Base-by-base conservation (phyloP, 2,329 filamentous ascomycete genomes). In the Phyllachora maydis region DNA sequence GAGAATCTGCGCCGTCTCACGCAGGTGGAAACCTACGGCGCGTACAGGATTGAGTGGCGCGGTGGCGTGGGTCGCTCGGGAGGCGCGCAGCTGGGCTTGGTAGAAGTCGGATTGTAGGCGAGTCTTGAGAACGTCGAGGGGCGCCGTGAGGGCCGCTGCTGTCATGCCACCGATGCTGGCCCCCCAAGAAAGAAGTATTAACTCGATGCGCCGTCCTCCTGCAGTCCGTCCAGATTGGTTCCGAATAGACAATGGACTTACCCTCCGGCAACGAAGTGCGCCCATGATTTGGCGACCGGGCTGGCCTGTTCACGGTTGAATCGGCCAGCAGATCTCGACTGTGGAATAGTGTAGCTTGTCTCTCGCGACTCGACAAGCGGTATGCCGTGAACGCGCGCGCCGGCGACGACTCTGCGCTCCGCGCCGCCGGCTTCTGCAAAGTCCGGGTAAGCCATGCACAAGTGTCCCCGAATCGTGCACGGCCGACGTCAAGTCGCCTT, bases 51-150 rank as follows among this genome's bases (percentile, higher is more conserved):
- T 66, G 34, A 79, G 58, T 30, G 65, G 31, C 45, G 55, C 36
- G 49, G 61, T 39, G n/a, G n/a, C n/a, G 49, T 63, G 40, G 40
- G 68, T 62, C n/a, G 64, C 53, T 23, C 76, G 65, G 6, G 66
- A 61, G 10, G 72, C 65, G 15, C 62, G 61, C 21, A 92, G 61
- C 47, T 92, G 78, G 6, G 70, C 60, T 45, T 92, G 79, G 57
- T 93, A 93, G 45, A 90, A 90, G 42, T 91, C 83, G 39, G 81
- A 90, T 46, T 95, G 85, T 3, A 95, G 59, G 17, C 85, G 70
- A 8, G 85, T 95, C 47, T 91, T 91, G 23, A 95, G 63, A 16
- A 93, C 83, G 42, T 93, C 85, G 29, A 95, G 73, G 12, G 85
- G 85, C 6, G 81, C 82, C 2, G 85, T 93, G n/a, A 93, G 51